These are phyloP conservation scores for Cicer cuneatum DNA, from an alignment of 306 rosid species.

Conservation along the genomic window DNA sequence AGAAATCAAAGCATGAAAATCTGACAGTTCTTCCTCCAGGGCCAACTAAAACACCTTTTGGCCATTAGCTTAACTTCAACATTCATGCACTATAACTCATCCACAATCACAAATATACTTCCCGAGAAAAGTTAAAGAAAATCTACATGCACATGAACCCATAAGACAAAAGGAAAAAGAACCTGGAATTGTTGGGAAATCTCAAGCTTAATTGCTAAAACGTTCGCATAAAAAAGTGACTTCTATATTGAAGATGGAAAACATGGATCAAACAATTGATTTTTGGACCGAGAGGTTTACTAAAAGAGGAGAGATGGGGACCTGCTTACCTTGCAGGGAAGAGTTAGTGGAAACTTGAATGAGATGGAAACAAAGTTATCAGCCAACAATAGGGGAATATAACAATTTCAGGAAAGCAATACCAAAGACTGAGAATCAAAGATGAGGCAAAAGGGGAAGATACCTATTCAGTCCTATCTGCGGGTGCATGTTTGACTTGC, in stretches of 20 bases:
- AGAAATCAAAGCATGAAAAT: background rate
- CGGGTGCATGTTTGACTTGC: background rate
- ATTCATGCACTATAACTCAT: conserved; percentile 1
- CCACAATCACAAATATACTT: background rate
- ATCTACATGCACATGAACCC: background rate
- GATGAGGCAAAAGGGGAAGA: conserved; percentile 6
- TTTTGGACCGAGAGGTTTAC: too few relatives aligned
- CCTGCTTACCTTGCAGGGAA: background rate
- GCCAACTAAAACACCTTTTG: conserved; percentile 2
- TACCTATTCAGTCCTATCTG: conserved; percentile 6
- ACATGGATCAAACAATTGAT: background rate
- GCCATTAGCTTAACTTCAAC: background rate
- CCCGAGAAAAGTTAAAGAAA: background rate
- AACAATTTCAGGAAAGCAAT: conserved; percentile 20
- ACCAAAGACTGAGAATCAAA: conserved; percentile 13
- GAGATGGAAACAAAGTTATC: conserved; percentile 2
- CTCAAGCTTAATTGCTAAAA: background rate
- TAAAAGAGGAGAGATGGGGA: background rate
- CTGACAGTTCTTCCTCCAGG: background rate
- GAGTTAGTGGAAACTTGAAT: background rate
- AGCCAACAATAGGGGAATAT: conserved; percentile 11
- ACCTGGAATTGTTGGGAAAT: background rate
- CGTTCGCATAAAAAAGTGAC: background rate
- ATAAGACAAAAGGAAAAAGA: conserved; percentile 1
- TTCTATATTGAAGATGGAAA: conserved; percentile 18